phyloP scores from a whole-genome alignment of 208 protist species.

The Leishmania mexicana region DNA sequence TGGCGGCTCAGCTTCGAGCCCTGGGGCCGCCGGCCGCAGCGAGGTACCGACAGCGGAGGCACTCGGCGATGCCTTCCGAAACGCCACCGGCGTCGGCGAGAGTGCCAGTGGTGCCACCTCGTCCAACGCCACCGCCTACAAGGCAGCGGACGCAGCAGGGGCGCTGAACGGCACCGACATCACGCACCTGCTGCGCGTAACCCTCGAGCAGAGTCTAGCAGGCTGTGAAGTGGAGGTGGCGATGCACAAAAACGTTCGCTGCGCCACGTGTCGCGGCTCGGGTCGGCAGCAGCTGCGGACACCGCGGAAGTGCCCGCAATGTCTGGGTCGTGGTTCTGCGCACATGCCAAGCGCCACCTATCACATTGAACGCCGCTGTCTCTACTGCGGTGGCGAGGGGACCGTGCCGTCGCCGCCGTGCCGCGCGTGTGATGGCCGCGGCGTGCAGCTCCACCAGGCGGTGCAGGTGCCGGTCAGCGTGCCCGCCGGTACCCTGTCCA shows the following conservation, averaged over 20 bases:
- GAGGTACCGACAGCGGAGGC: conserved; percentile 40
- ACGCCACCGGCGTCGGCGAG: conserved; percentile 38
- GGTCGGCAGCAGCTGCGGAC: conserved; percentile 42
- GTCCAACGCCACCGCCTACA: conserved; percentile 46
- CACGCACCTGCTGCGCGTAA: conserved; percentile 62
- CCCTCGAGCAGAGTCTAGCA: conserved; percentile 72
- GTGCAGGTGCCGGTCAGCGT: conserved; percentile 47
- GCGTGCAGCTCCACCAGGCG: conserved; percentile 35
- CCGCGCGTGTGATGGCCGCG: conserved; percentile 56
- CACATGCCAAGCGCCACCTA: conserved; percentile 85
- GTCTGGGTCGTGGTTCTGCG: conserved; percentile 67
- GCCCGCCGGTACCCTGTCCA: conserved; percentile 40
- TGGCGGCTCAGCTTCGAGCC: not conserved
- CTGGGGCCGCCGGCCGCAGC: not conserved
- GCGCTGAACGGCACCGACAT: conserved; percentile 59
- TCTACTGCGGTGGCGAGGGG: conserved; percentile 80
- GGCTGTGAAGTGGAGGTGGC: conserved; percentile 58
- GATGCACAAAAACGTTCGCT: conserved; percentile 51
- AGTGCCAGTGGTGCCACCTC: conserved; percentile 21
- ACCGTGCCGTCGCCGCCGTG: conserved; percentile 63
- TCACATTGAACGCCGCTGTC: conserved; percentile 81
- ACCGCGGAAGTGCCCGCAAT: conserved; percentile 75
- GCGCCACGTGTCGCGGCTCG: conserved; percentile 52
- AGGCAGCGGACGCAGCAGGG: conserved; percentile 39
- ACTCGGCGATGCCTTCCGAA: conserved; percentile 42